Evolutionary conservation across 2,329 filamentous ascomycete species (phyloP).

Genomic region (Curvularia verruculosa): DNA sequence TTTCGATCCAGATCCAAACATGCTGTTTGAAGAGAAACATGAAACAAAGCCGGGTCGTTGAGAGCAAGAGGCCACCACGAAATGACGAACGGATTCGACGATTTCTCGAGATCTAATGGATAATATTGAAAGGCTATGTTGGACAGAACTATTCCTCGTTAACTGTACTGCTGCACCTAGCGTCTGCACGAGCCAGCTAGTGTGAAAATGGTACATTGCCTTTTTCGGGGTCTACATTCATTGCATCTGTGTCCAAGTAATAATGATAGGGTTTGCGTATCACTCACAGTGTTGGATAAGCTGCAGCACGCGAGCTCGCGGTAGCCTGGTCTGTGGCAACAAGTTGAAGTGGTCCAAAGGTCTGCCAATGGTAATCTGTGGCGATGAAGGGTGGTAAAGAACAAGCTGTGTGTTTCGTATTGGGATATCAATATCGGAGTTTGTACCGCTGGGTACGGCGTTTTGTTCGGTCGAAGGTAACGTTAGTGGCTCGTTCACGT

Average conservation of each 20-base stretch:
- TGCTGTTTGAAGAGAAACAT: slow-evolving; percentile 65
- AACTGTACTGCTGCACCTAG: background rate
- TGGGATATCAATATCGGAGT: background rate
- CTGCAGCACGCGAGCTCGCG: slow-evolving; percentile 58
- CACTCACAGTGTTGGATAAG: slow-evolving; percentile 63
- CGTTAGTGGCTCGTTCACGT: slow-evolving; percentile 60
- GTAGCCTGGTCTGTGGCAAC: slow-evolving; percentile 55
- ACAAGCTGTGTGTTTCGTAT: background rate
- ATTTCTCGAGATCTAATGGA: slow-evolving; percentile 59
- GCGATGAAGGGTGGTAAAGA: background rate
- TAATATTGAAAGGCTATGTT: slow-evolving; percentile 67
- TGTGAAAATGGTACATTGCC: background rate
- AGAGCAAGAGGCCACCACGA: slow-evolving; percentile 67
- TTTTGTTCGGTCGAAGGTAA: slow-evolving; percentile 27
- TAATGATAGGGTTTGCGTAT: background rate
- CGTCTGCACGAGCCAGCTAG: background rate
- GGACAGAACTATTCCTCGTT: slow-evolving; percentile 55
- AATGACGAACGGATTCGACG: slow-evolving; percentile 63
- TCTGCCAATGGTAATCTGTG: background rate
- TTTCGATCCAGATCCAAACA: slow-evolving; percentile 61
- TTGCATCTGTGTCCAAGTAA: background rate
- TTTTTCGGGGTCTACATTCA: background rate
- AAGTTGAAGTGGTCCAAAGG: slow-evolving; percentile 62
- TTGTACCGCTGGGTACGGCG: slow-evolving; percentile 7
- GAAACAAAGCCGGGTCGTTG: slow-evolving; percentile 62